Evolutionary conservation across 495 filamentous ascomycete genomes (phyloP).

Genomic region (Neurospora discreta): DNA sequence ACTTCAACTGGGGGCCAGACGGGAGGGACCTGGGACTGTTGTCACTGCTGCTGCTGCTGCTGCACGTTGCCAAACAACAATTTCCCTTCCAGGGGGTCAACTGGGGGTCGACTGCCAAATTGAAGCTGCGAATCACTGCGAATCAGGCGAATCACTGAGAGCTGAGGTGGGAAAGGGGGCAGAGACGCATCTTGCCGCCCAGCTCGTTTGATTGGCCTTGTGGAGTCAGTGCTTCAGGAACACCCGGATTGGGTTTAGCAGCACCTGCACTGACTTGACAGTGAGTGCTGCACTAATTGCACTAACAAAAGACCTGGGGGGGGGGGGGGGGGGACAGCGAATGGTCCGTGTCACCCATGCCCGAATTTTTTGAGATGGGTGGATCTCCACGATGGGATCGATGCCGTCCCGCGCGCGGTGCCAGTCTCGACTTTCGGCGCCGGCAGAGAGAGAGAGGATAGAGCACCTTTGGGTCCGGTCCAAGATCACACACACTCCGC

Average conservation of each 20-base stretch:
- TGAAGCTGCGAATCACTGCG: not conserved
- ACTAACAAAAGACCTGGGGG: not conserved
- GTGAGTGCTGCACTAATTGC: slow-evolving; percentile 2
- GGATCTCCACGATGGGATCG: not conserved
- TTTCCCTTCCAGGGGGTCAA: slow-evolving; percentile 32
- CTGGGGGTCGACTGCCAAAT: slow-evolving; percentile 8
- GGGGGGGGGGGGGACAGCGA: not conserved
- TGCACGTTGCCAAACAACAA: slow-evolving; percentile 31
- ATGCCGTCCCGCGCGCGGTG: not conserved
- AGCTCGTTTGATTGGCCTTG: slow-evolving; percentile 26
- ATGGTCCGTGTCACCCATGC: slow-evolving; percentile 21
- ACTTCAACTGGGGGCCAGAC: no score
- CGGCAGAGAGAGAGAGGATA: not conserved
- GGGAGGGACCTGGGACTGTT: not conserved
- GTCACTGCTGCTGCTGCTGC: not conserved
- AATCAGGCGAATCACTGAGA: not conserved
- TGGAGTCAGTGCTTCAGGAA: slow-evolving; percentile 25
- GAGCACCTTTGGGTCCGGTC: not conserved
- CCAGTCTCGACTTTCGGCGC: not conserved
- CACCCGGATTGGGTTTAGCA: slow-evolving; percentile 13
- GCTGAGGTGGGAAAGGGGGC: slow-evolving; percentile 32
- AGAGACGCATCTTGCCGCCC: slow-evolving; percentile 19
- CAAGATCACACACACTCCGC: not conserved
- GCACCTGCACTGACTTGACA: slow-evolving; percentile 5
- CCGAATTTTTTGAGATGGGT: not conserved